These are phyloP conservation scores for Favolaschia claudopus DNA, from an alignment of 768 basidiomycete species.

Conservation along the genomic window DNA sequence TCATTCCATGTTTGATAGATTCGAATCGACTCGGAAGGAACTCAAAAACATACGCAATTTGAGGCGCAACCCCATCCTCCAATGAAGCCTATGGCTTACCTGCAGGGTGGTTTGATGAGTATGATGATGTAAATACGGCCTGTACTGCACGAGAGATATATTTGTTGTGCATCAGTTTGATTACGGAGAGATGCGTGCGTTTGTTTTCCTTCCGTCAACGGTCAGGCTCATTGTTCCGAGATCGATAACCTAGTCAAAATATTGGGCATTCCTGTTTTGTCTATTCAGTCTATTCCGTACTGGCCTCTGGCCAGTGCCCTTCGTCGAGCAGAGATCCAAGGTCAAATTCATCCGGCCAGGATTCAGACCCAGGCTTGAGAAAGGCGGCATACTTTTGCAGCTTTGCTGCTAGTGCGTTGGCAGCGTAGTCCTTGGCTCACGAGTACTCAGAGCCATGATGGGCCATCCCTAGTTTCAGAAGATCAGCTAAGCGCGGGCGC, in stretches of 20 bases:
- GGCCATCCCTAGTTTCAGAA: neutral
- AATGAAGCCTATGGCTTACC: constrained; percentile 93
- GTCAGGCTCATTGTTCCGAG: too few relatives aligned
- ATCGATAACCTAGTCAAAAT: too few relatives aligned
- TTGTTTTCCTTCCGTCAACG: too few relatives aligned
- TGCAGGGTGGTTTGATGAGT: constrained; percentile 67
- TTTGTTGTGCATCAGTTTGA: constrained; percentile 17
- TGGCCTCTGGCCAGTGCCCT: neutral
- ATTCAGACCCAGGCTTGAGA: neutral
- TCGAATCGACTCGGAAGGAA: constrained; percentile 81
- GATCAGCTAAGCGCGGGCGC: too few relatives aligned
- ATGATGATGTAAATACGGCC: constrained; percentile 71
- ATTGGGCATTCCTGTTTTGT: too few relatives aligned
- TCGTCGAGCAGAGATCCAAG: neutral
- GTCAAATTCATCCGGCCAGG: constrained; percentile 3
- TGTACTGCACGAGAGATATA: constrained; percentile 17
- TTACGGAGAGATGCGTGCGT: too few relatives aligned
- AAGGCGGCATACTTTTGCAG: neutral
- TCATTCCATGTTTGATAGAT: constrained; percentile 55
- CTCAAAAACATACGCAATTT: constrained; percentile 79
- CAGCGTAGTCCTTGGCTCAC: neutral
- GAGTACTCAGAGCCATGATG: neutral
- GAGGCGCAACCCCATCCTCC: constrained; percentile 89
- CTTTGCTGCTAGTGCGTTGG: constrained; percentile 1
- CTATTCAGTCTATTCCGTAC: too few relatives aligned